phyloP scores from a whole-genome alignment of 768 basidiomycete species.

The Kwoniella newhampshirensis region DNA sequence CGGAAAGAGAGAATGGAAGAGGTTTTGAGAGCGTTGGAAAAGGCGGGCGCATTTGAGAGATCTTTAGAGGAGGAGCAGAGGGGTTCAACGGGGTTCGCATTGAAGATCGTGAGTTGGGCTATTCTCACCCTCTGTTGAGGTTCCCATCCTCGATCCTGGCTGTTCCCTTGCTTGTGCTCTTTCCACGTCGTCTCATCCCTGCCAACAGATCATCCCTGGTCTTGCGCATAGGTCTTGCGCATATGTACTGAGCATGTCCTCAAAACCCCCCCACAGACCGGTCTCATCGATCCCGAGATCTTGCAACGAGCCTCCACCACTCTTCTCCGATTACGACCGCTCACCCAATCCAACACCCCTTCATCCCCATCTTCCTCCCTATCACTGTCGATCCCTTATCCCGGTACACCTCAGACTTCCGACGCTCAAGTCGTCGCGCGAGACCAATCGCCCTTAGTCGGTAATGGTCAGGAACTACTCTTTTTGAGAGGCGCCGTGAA shows the following conservation, averaged over 20 bases:
- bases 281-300: constrained; percentile 51
- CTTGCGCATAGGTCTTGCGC: too few relatives aligned
- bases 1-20: constrained; percentile 71
- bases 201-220: too few relatives aligned
- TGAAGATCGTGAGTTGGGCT: constrained; percentile 67
- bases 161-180: not conserved
- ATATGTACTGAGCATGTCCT: too few relatives aligned
- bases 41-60: constrained; percentile 78
- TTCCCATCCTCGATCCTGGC: not conserved
- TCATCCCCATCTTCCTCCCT: constrained; percentile 28
- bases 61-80: constrained; percentile 57
- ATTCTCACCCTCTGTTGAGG: too few relatives aligned
- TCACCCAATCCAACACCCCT: constrained; percentile 31
- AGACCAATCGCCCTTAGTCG: constrained; percentile 42
- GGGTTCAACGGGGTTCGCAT: constrained; percentile 61
- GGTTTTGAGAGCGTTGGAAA: constrained; percentile 72
- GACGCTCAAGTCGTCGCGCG: constrained; percentile 63
- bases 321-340: constrained; percentile 47
- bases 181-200: not conserved
- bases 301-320: constrained; percentile 51
- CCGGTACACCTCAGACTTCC: constrained; percentile 27
- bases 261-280: constrained; percentile 24
- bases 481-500: constrained; percentile 33
- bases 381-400: constrained; percentile 52
- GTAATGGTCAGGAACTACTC: constrained; percentile 20